phyloP scores from a whole-genome alignment of 2,329 filamentous ascomycete species.

The Aspergillus sp. region DNA sequence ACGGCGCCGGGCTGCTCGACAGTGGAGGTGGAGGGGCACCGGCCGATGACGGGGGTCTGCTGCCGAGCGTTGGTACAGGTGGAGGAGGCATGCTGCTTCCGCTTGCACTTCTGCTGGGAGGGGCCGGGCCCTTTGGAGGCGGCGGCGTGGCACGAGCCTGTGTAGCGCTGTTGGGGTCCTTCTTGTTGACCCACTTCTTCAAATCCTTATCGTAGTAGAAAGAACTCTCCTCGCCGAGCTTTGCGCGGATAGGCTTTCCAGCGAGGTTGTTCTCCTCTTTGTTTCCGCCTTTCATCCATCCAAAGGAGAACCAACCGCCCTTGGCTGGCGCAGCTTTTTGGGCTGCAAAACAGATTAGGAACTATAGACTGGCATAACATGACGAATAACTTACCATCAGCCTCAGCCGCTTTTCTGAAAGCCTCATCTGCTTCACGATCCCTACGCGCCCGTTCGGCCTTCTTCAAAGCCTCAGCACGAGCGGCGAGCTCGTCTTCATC shows the following conservation, averaged over 20 bases:
- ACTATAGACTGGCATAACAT: background rate
- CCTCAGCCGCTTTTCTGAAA: constrained; percentile 80
- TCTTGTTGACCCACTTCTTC: constrained; percentile 98
- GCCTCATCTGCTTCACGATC: constrained; percentile 83
- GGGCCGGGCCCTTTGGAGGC: constrained; percentile 67
- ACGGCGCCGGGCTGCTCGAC: constrained; percentile 38
- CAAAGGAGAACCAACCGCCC: constrained; percentile 73
- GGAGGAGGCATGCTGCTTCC: constrained; percentile 57
- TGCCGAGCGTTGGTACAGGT: constrained; percentile 27
- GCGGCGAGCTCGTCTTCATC: constrained; percentile 69
- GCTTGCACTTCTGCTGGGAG: constrained; percentile 58
- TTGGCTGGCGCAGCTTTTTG: constrained; percentile 39
- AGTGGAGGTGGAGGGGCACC: constrained; percentile 32
- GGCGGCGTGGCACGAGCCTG: constrained; percentile 71
- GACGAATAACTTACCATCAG: constrained; percentile 55
- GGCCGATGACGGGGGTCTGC: constrained; percentile 39
- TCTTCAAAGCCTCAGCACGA: constrained; percentile 56
- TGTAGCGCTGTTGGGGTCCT: constrained; percentile 69
- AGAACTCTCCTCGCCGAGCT: constrained; percentile 88
- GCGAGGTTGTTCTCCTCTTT: constrained; percentile 54
- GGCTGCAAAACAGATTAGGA: constrained; percentile 56
- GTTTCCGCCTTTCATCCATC: constrained; percentile 77
- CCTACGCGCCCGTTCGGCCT: constrained; percentile 67
- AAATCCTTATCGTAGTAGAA: constrained; percentile 96
- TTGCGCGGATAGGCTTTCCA: constrained; percentile 75